Evolutionary conservation across 2,329 filamentous ascomycete species (phyloP).

Genomic region (Chaetothyriales sp.): DNA sequence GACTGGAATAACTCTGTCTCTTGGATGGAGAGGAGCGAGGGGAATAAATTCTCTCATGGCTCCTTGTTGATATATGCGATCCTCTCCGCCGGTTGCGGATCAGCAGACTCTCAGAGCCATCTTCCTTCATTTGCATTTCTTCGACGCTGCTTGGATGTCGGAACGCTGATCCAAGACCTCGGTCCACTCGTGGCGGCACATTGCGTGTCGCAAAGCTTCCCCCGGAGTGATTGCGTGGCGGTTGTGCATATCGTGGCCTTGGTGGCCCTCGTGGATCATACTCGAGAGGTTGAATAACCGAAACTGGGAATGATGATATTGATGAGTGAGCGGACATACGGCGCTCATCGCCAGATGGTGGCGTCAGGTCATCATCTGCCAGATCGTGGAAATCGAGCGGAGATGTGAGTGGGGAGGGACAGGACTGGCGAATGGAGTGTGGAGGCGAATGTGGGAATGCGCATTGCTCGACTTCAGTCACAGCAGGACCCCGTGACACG

Average conservation of each 20-base stretch:
- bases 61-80: slow-evolving; percentile 13
- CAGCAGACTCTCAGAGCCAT: slow-evolving; percentile 26
- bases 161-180: slow-evolving; percentile 22
- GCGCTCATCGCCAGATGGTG: background rate
- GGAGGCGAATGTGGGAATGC: slow-evolving; percentile 13
- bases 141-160: slow-evolving; percentile 33
- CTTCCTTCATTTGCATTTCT: slow-evolving; percentile 30
- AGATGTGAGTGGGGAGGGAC: slow-evolving; percentile 5
- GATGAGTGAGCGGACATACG: slow-evolving; percentile 14
- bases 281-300: slow-evolving; percentile 10
- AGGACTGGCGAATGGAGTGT: slow-evolving; percentile 12
- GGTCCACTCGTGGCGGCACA: background rate
- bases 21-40: slow-evolving; percentile 13
- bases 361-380: background rate
- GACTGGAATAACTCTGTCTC: slow-evolving; percentile 7
- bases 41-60: slow-evolving; percentile 12
- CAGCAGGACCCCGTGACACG: background rate
- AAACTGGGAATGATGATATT: slow-evolving; percentile 17
- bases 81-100: slow-evolving; percentile 17
- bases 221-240: background rate
- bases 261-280: background rate
- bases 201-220: background rate
- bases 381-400: slow-evolving; percentile 1
- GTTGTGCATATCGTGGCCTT: background rate
- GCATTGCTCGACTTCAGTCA: slow-evolving; percentile 1